Base-by-base conservation (phyloP, 768 basidiomycete species). In the Nidula microcarpa region DNA sequence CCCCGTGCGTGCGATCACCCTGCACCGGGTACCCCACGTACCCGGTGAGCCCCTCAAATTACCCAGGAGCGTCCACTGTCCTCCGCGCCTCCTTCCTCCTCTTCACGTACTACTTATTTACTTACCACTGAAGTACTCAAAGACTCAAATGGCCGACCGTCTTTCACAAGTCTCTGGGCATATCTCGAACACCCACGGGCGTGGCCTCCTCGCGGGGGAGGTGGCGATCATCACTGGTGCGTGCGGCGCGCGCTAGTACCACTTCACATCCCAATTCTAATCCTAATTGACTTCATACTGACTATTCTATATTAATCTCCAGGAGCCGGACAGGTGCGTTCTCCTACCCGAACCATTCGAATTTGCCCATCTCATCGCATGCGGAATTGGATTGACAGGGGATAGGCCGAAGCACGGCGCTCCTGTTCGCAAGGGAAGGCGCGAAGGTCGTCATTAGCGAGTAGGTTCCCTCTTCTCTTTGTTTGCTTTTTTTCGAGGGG, bases 391-490 rank as follows among this genome's bases (percentile, higher is more conserved):
- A 0, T 47, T 41, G 23, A 11, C 59, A 93, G 84, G 91, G 91
- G 57, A 94, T 94, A 53, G 91, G 91, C 3, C 79, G 79, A 45
- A 82, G 85, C 33, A 76, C 80, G 37, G 91, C 91, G 1, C 70
- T 92, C 33, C 74, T 90, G 41, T 93, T 91, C 60, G 87, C 90
- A 4, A 84, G 84, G 56, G 91, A 94, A 64, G 91, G 91, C 14
- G 91, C 91, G 13, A 93, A 88, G 64, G 84, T 94, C 49, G 89
- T 94, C 58, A 85, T 87, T 49, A 84, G 85, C 78, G 91, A 94
- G 86, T 91, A 59, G 52, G 78, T 68, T 32, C 35, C 48, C 35
- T 3, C 11, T 16, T 46, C 47, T n/a, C 33, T 9, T 9, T 11
- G 3, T 30, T 30, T 30, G 2, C 23, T 0, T 43, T 10, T 23